Evolutionary conservation across 805 yeast genomes (phyloP).

Genomic region (Millerozyma miso): DNA sequence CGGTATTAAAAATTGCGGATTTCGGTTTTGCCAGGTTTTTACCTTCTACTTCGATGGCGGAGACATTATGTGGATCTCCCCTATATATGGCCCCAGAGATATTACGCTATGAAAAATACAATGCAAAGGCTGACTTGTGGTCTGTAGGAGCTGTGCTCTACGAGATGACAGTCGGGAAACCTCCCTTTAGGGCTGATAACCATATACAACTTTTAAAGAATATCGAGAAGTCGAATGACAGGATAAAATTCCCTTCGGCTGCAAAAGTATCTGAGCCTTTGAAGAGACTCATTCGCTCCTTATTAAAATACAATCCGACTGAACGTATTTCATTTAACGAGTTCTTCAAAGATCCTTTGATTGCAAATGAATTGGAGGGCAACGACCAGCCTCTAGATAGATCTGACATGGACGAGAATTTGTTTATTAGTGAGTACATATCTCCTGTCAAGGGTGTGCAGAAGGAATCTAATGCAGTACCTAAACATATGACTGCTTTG

Average conservation of each 20-base stretch:
- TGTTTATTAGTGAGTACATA: constrained; percentile 82
- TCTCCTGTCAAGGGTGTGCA: constrained; percentile 28
- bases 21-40: constrained; percentile 95
- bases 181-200: constrained; percentile 92
- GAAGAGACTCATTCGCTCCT: constrained; percentile 64
- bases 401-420: constrained; percentile 67
- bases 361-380: constrained; percentile 49
- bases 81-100: constrained; percentile 99
- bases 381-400: constrained; percentile 59
- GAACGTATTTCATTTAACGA: constrained; percentile 87
- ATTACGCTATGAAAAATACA: constrained; percentile 87
- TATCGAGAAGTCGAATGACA: constrained; percentile 78
- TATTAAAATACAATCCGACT: constrained; percentile 79
- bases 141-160: constrained; percentile 95
- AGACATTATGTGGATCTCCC: constrained; percentile 96
- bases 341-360: constrained; percentile 72
- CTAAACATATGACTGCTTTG: not conserved
- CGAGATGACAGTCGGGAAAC: constrained; percentile 95
- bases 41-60: constrained; percentile 92
- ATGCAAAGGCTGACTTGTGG: constrained; percentile 97
- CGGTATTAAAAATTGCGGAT: constrained; percentile 90
- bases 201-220: constrained; percentile 85
- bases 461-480: not conserved
- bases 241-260: constrained; percentile 68
- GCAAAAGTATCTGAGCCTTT: constrained; percentile 63